Evolutionary conservation across 768 basidiomycete genomes (phyloP), one percentile per base, ranked within the genome.

Genomic region (Tubosaeta sp.): DNA sequence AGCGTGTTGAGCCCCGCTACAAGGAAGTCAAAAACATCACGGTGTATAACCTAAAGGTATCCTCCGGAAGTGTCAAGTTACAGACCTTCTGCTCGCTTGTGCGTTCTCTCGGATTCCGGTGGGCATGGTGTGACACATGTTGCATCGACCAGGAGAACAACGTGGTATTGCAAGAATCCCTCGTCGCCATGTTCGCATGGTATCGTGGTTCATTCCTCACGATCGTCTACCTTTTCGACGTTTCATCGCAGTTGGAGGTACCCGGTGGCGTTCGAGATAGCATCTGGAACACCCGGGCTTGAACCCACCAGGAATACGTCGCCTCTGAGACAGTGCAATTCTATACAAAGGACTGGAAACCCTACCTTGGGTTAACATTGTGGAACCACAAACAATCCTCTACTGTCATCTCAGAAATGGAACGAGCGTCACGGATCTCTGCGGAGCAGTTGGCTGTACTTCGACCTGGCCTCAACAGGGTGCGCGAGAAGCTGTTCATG

Each of bases 51-150:
- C 48, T 61, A 3, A 16, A 34, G 4, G 1, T 30, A 32, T 48
- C 59, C 3, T 9, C 21, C 0, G 27, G 42, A 3, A 43, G 52
- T 12, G 14, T 6, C 47, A 61, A 61, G 22, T 18, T 61, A 14
- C 32, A 39, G 19, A 31, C 2, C 1, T 54, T 60, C 16, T 60
- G 55, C 14, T 3, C 6, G 0, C 42, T 57, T 6, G 31, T 6
- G 0, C 39, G 46, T 3, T 42, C 48, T 18, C 34, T 53, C 16
- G 49, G 52, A 0, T 60, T 54, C 18, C 22, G 4, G 11, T 60
- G 58, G 59, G 58, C 45, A 21, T 60, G 59, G 59, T 31, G 35
- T 0, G 58, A 60, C 18, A 60, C 58, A 1, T 59, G 49, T 18
- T 58, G 58, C 18, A 19, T 59, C 0, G 38, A 58, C 4, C n/a